These are phyloP conservation scores for Terana coerulea DNA, from an alignment of 768 basidiomycete species.

Conservation along the genomic window DNA sequence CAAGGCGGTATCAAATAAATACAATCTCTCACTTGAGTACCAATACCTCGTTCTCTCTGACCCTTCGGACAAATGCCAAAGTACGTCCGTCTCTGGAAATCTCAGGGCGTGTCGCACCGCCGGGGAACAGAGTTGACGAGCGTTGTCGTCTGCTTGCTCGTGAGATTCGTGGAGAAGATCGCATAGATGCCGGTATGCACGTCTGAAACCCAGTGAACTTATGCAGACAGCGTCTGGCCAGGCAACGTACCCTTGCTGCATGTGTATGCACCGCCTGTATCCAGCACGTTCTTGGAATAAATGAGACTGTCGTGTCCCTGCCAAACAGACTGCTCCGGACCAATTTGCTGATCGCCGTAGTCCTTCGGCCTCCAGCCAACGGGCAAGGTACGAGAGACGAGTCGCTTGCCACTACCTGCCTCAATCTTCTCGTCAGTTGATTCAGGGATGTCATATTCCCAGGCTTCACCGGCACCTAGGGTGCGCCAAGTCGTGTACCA, in stretches of 20 bases:
- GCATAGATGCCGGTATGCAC: constrained; percentile 69
- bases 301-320: constrained; percentile 52
- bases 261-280: constrained; percentile 49
- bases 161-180: constrained; percentile 62
- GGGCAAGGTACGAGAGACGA: constrained; percentile 56
- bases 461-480: constrained; percentile 70
- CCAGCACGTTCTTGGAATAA: constrained; percentile 59
- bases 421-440: constrained; percentile 29
- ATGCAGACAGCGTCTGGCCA: neutral
- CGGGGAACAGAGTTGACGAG: constrained; percentile 56
- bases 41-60: constrained; percentile 67
- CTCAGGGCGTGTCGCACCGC: constrained; percentile 72
- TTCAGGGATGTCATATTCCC: constrained; percentile 62
- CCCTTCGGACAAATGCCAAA: constrained; percentile 69
- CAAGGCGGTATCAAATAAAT: constrained; percentile 3
- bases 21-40: constrained; percentile 59
- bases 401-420: constrained; percentile 46
- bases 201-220: constrained; percentile 41
- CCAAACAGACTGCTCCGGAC: constrained; percentile 71
- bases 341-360: constrained; percentile 69
- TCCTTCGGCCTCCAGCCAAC: constrained; percentile 54
- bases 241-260: constrained; percentile 59
- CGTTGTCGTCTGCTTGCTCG: constrained; percentile 44
- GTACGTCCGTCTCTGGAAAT: constrained; percentile 65
- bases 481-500: constrained; percentile 68